These are phyloP conservation scores for Evansstolkia leycettana DNA, from an alignment of 495 filamentous ascomycete species.

Conservation along the genomic window DNA sequence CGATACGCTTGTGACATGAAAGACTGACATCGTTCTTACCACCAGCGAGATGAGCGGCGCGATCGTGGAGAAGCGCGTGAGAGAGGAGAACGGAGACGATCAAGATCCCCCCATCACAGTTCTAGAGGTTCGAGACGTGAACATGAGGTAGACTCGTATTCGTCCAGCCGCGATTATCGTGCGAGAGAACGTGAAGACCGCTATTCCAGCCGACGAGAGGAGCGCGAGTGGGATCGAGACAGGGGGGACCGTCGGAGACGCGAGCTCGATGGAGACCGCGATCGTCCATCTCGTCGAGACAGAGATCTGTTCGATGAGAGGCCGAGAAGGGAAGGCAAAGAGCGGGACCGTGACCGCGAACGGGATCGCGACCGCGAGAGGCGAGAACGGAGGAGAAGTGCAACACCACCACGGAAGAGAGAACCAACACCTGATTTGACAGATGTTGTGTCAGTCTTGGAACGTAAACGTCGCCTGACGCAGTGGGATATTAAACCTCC, in stretches of 20 bases:
- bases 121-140: slow-evolving; percentile 48
- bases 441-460: slow-evolving; percentile 61
- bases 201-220: slow-evolving; percentile 54
- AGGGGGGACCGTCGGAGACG: slow-evolving; percentile 47
- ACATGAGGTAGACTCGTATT: slow-evolving; percentile 76
- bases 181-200: slow-evolving; percentile 85
- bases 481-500: slow-evolving; percentile 99
- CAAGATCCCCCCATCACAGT: slow-evolving; percentile 60
- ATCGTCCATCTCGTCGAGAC: slow-evolving; percentile 40
- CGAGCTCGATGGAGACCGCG: slow-evolving; percentile 41
- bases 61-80: slow-evolving; percentile 31
- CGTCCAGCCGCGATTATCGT: slow-evolving; percentile 77
- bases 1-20: slow-evolving; percentile 15
- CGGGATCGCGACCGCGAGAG: slow-evolving; percentile 20
- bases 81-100: slow-evolving; percentile 54
- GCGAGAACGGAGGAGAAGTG: slow-evolving; percentile 62
- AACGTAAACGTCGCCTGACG: slow-evolving; percentile 80
- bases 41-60: slow-evolving; percentile 41
- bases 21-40: slow-evolving; percentile 7
- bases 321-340: slow-evolving; percentile 41
- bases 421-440: slow-evolving; percentile 95
- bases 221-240: slow-evolving; percentile 63
- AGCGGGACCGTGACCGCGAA: slow-evolving; percentile 24
- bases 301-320: slow-evolving; percentile 55
- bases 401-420: slow-evolving; percentile 69